Base-by-base conservation (phyloP, 2,329 filamentous ascomycete genomes). In the Beauveria scarabaeidicola region DNA sequence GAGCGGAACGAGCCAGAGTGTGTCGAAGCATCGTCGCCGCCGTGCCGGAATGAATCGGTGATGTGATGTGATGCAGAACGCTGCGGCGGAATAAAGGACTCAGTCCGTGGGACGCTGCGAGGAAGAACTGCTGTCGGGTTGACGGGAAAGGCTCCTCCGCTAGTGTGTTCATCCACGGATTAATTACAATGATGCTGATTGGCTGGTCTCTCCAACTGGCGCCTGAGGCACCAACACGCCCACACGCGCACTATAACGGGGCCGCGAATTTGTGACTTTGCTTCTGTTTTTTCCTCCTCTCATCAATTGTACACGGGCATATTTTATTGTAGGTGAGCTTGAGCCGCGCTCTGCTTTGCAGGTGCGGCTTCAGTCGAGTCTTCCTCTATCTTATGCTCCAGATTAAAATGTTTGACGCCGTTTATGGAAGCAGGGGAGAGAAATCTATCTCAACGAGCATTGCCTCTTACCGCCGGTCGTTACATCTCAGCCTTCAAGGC, bases 401-500 rank as follows among this genome's bases (percentile, higher is more conserved):
- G 84, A 87, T 70, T 62, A 77, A 78, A 57, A 56, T 71, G 66
- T 69, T 69, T 72, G 69, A 84, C 83, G 80, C 83, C 83, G 83
- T 73, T 84, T 85, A 85, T 87, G 85, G 85, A 87, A 85, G 82
- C 83, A 83, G 81, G 81, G 77, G 77, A 87, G 82, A 81, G 78
- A 72, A 74, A 64, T 46, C 71, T 73, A 73, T 74, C 78, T 84
- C 80, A 67, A 78, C 83, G 83, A 84, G 75, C 80, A 76, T 66
- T 80, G 81, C 80, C 81, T 85, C 84, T 87, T 87, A 88, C 85
- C 84, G 85, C 81, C 84, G 84, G 84, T 84, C 79, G 84, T 85
- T 77, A 87, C 84, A 87, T 84, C 65, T 61, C 43, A 52, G 47
- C 38, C 46, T 36, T 36, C 1, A 36, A 17, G 47, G 36, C 19